Evolutionary conservation across 139 green algal genomes (phyloP), one percentile per base, ranked within the genome.

Genomic region (Helicosporidium sp.): DNA sequence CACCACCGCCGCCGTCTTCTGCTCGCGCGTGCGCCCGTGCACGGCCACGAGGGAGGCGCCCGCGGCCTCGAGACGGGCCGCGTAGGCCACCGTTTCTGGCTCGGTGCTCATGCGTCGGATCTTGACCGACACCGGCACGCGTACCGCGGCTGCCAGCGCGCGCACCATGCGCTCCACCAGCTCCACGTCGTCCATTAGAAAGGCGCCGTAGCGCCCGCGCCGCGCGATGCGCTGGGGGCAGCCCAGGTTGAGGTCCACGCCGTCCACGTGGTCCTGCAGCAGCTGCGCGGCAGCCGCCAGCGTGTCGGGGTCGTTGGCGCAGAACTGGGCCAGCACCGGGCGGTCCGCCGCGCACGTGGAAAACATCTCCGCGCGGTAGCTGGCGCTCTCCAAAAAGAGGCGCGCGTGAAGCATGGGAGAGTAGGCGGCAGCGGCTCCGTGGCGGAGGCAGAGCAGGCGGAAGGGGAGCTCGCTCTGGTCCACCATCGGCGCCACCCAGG

Each of bases 391-490:
- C 1, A 59, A 48, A 46, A 91, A 94, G 1, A 94, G 72, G n/a
- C 83, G 66, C 4, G 68, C 70, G 58, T 97, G 89, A 8, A 97
- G 58, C 89, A 98, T 98, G 24, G 89, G 88, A 1, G 89, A 94
- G 66, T 98, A 98, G 22, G 85, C 86, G 18, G 64, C 75, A 2
- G 72, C 78, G 7, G 86, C 77, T 29, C 89, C 89, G 55, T 98
- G 66, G 17, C 54, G 65, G 10, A 76, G 65, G 54, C 83, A 94
- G 5, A 98, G 68, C 67, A 86, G 53, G 2, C 89, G 61, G 65
- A 97, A 99, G 0, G 89, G 68, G 27, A 97, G 70, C 73, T 99
- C 89, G 6, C 69, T 87, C 71, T 94, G 83, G 64, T 97, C 87
- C 19, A 96, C 87, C 87, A 97, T 97, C 5, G 87, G 87, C 2